Conservation (phyloP, 495 filamentous ascomycete species). For the Podospora pseudoanserina region DNA sequence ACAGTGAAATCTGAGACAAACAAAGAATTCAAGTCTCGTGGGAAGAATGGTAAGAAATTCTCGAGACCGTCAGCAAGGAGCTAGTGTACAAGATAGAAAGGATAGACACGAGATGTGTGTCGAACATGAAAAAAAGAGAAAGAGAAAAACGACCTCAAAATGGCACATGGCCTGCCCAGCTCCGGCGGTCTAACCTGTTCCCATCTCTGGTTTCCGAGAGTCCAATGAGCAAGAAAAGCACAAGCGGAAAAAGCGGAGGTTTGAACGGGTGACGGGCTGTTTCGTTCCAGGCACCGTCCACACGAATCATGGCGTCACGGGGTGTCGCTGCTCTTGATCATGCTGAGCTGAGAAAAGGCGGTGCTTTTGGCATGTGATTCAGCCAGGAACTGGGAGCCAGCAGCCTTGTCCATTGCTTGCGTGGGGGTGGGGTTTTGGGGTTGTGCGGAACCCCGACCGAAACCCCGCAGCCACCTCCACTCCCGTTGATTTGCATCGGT, state of each 20-base stretch:
- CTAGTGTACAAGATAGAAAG: background rate
- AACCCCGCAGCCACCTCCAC: background rate
- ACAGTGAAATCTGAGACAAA: background rate
- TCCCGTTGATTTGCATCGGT: background rate
- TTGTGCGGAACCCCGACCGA: background rate
- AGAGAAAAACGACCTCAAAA: background rate
- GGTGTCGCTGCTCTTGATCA: slow-evolving; percentile 6
- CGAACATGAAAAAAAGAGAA: background rate
- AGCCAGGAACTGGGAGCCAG: background rate
- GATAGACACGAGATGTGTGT: background rate
- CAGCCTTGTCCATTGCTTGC: background rate
- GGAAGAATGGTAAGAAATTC: background rate
- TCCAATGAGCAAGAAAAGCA: background rate
- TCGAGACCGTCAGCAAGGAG: background rate
- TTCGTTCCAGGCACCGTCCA: background rate
- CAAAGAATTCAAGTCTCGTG: background rate
- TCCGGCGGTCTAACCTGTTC: background rate
- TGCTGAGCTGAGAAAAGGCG: background rate
- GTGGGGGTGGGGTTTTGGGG: background rate
- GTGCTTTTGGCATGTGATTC: background rate
- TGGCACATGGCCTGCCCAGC: background rate
- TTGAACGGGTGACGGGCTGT: background rate
- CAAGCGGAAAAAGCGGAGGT: background rate
- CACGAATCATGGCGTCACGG: slow-evolving; percentile 26
- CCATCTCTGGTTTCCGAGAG: background rate